Percentiles rank a stretch among this genome's conserved stretches.
phyloP scores from a whole-genome alignment of 1,284 basidiomycete genomes.

The Boletus chippewaensis region DNA sequence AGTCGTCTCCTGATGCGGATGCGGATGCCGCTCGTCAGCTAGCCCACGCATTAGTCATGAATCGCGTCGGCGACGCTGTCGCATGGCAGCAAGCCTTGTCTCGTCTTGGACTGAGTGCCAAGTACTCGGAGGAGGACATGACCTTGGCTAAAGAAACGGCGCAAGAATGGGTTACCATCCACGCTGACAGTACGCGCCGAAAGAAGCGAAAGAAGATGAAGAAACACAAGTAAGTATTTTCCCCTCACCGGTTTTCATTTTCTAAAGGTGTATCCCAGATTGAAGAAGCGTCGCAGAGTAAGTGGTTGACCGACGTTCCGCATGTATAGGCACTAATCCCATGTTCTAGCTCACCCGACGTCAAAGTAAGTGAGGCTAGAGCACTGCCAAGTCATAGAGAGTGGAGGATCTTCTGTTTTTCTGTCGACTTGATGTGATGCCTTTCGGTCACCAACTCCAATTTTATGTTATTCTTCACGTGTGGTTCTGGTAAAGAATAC shows the following conservation, averaged over 20 bases:
- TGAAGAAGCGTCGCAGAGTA: constrained; percentile 43
- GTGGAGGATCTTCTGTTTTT: background rate
- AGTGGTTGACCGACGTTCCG: constrained; percentile 11
- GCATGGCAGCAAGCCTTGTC: constrained; percentile 60
- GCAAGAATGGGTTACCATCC: constrained; percentile 52
- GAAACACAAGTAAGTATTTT: constrained; percentile 74
- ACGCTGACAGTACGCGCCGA: constrained; percentile 73
- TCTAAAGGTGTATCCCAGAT: constrained; percentile 23
- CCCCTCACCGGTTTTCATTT: background rate
- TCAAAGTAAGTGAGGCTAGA: constrained; percentile 28
- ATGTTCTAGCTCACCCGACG: constrained; percentile 27
- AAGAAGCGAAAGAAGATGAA: constrained; percentile 86
- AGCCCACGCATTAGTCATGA: constrained; percentile 59
- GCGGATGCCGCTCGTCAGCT: constrained; percentile 71
- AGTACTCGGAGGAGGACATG: constrained; percentile 41
- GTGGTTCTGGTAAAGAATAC: background rate
- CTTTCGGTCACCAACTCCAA: constrained; percentile 1
- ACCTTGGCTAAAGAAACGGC: constrained; percentile 46
- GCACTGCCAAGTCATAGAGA: background rate
- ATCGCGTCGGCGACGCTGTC: constrained; percentile 49
- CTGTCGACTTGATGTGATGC: constrained; percentile 12
- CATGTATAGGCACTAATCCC: constrained; percentile 13
- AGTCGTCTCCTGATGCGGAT: constrained; percentile 59
- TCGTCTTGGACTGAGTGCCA: constrained; percentile 51
- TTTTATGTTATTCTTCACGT: background rate